These are phyloP conservation scores for Aciculosporium take DNA, from an alignment of 2,329 filamentous ascomycete species.

Conservation along the genomic window DNA sequence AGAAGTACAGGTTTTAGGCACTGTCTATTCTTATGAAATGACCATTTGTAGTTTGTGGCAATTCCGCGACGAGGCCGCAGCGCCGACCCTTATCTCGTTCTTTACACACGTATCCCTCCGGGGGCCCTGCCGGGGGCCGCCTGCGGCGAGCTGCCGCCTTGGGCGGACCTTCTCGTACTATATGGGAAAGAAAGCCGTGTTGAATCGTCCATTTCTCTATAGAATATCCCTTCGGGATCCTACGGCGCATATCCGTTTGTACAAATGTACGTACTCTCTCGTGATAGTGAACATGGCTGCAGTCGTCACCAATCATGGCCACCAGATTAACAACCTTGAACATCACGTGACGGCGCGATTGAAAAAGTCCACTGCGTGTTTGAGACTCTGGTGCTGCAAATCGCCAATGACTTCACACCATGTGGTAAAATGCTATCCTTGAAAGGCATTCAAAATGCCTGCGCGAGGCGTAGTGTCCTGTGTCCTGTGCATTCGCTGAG, in stretches of 20 bases:
- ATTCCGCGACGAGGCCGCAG: too few relatives aligned
- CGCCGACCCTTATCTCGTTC: too few relatives aligned
- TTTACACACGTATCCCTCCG: too few relatives aligned
- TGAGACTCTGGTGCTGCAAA: conserved; percentile 4
- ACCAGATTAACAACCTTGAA: conserved; percentile 6
- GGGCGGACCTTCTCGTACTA: too few relatives aligned
- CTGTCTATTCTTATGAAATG: background rate
- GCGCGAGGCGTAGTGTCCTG: conserved; percentile 15
- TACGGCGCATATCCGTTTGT: too few relatives aligned
- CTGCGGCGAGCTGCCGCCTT: too few relatives aligned
- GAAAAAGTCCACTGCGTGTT: conserved; percentile 12
- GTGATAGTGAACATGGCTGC: background rate
- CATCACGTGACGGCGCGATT: conserved; percentile 17
- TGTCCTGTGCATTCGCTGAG: conserved; percentile 7
- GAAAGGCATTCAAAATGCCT: conserved; percentile 20
- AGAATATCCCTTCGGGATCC: too few relatives aligned
- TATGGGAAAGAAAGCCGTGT: too few relatives aligned
- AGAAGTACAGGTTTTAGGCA: background rate
- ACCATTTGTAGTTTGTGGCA: too few relatives aligned
- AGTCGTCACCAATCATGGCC: conserved; percentile 6
- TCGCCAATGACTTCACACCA: conserved; percentile 9
- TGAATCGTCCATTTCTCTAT: too few relatives aligned
- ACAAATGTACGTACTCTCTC: too few relatives aligned
- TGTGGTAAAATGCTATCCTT: conserved; percentile 19
- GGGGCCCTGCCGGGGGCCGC: too few relatives aligned